These are phyloP conservation scores for Blastocystis sp. DNA, from an alignment of 352 stramenopile species.

Conservation along the genomic window DNA sequence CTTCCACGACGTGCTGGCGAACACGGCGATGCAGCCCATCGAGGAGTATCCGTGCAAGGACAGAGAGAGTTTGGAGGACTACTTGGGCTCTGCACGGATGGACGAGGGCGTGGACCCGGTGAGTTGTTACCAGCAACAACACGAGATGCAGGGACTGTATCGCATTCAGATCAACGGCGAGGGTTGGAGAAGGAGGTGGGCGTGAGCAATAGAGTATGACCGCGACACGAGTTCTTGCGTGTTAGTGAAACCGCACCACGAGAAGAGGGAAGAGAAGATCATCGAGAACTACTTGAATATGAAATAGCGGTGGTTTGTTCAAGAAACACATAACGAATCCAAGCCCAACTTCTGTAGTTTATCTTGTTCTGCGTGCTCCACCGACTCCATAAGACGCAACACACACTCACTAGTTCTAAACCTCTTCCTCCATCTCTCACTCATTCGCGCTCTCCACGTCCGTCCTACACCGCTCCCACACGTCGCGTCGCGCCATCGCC, in stretches of 20 bases:
- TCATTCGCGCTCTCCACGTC: conserved; percentile 1
- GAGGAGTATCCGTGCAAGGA: conserved; percentile 56
- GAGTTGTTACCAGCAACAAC: conserved; percentile 9
- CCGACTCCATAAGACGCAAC: conserved; percentile 4
- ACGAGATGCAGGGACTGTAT: conserved; percentile 38
- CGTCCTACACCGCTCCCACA: conserved; percentile 21
- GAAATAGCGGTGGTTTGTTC: not conserved
- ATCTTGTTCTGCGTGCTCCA: not conserved
- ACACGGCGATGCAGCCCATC: not conserved
- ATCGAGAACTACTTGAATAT: conserved; percentile 15
- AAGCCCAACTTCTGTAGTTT: not conserved
- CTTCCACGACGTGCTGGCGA: not conserved
- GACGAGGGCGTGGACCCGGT: conserved; percentile 39
- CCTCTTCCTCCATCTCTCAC: not conserved
- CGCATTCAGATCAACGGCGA: not conserved
- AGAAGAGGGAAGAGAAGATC: conserved; percentile 17
- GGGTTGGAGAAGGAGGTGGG: not conserved
- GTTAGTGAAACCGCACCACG: not conserved
- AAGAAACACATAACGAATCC: not conserved
- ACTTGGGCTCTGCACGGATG: not conserved
- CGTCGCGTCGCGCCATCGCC: conserved; percentile 1
- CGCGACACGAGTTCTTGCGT: conserved; percentile 11
- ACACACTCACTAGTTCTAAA: conserved; percentile 5
- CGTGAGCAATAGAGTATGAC: conserved; percentile 15
- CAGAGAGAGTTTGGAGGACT: not conserved